phyloP scores from a whole-genome alignment of 805 yeast species.

The Millerozyma miso region DNA sequence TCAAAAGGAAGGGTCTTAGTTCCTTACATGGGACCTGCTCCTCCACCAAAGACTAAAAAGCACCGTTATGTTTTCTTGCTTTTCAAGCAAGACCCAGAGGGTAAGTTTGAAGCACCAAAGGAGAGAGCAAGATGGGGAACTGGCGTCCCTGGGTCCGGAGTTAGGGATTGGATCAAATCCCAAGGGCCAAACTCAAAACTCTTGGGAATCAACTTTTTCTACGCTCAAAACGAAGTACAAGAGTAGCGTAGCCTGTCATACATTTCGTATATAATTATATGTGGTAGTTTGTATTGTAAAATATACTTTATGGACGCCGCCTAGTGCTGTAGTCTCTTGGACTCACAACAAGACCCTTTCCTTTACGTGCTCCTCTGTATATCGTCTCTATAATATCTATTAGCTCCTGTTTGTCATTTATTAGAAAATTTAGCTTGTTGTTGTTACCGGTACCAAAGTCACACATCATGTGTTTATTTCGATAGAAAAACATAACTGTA shows the following conservation, averaged over 20 bases:
- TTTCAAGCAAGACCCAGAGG: constrained; percentile 57
- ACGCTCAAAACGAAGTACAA: constrained; percentile 55
- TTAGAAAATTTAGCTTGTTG: constrained; percentile 79
- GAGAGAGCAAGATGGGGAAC: constrained; percentile 83
- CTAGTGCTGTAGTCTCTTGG: constrained; percentile 62
- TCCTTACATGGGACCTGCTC: constrained; percentile 78
- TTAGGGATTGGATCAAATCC: constrained; percentile 64
- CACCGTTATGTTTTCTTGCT: constrained; percentile 82
- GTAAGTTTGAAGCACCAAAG: constrained; percentile 37
- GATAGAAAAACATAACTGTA: constrained; percentile 88
- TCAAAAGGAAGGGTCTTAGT: constrained; percentile 41
- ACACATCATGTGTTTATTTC: constrained; percentile 96
- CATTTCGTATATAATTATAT: constrained; percentile 2
- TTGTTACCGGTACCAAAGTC: constrained; percentile 98
- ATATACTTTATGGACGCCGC: constrained; percentile 9
- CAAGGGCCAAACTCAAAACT: constrained; percentile 53
- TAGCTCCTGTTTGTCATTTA: constrained; percentile 79
- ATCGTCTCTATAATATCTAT: constrained; percentile 88
- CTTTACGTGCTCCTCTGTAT: constrained; percentile 87
- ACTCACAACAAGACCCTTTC: constrained; percentile 84
- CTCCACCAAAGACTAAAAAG: constrained; percentile 81
- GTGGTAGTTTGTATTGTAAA: not conserved
- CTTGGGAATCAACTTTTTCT: constrained; percentile 77
- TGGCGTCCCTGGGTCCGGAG: constrained; percentile 76
- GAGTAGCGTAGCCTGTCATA: constrained; percentile 2